Evolutionary conservation across 768 basidiomycete species (phyloP).

Genomic region (Hygrophorus pudorinus): DNA sequence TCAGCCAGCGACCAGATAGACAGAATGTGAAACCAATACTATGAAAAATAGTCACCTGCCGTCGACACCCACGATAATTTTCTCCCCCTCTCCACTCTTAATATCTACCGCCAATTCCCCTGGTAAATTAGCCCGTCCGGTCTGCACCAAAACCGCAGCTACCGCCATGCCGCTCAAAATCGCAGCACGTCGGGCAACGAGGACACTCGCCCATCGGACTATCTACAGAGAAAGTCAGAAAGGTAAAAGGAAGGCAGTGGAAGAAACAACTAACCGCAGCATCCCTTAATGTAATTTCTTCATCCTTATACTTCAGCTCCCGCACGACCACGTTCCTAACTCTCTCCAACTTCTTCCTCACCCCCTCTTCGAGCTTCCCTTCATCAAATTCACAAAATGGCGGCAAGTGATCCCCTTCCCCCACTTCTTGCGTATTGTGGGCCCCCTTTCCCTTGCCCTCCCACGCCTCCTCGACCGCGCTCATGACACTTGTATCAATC

Average conservation of each 20-base stretch:
- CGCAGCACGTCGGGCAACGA: conserved; percentile 79
- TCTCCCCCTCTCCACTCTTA: conserved; percentile 27
- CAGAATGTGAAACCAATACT: background rate
- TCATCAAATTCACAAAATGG: conserved; percentile 27
- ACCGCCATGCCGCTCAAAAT: conserved; percentile 79
- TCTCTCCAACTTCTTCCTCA: conserved; percentile 33
- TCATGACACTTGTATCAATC: conserved; percentile 89
- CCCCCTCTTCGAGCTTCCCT: conserved; percentile 20
- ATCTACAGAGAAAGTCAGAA: conserved; percentile 41
- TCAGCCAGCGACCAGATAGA: conserved; percentile 1
- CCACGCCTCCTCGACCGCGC: conserved; percentile 74
- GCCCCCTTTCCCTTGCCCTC: conserved; percentile 25
- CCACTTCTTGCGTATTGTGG: conserved; percentile 9
- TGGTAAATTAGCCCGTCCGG: conserved; percentile 49
- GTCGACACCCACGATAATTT: conserved; percentile 81
- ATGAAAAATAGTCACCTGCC: conserved; percentile 56
- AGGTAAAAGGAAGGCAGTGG: background rate
- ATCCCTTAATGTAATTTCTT: conserved; percentile 47
- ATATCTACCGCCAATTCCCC: conserved; percentile 19
- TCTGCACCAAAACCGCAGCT: conserved; percentile 79
- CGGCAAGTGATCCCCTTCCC: conserved; percentile 25
- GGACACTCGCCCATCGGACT: conserved; percentile 67
- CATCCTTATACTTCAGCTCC: conserved; percentile 46
- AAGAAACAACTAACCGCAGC: conserved; percentile 37
- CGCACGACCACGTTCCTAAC: conserved; percentile 54